These are phyloP conservation scores for Melampsora occidentalis DNA, from an alignment of 1,284 basidiomycete genomes.

Conservation along the genomic window DNA sequence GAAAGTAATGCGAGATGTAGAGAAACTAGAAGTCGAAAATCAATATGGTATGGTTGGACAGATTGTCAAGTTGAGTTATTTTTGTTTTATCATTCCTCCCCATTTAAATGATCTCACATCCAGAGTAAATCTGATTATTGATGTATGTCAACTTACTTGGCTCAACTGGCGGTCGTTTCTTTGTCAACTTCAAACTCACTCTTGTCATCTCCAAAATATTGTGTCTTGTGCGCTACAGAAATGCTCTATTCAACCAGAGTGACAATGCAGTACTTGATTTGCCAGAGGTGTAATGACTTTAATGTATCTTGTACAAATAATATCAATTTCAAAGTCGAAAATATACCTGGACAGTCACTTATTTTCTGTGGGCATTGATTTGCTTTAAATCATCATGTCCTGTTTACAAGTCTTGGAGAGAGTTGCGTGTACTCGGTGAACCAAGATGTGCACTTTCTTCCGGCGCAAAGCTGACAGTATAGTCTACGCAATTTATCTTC, in stretches of 20 bases:
- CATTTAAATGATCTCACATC: background rate
- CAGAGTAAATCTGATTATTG: background rate
- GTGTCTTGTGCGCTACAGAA: background rate
- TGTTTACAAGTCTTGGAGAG: too few relatives aligned
- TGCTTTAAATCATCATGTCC: too few relatives aligned
- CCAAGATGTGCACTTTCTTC: too few relatives aligned
- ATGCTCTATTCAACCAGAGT: slow-evolving; percentile 7
- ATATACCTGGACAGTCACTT: background rate
- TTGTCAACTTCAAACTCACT: background rate
- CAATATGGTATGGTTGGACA: slow-evolving; percentile 38
- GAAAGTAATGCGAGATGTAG: slow-evolving; percentile 35
- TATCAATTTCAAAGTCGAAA: background rate
- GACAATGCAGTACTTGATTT: background rate
- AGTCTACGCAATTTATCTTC: too few relatives aligned
- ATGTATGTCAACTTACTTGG: background rate
- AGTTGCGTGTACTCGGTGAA: too few relatives aligned
- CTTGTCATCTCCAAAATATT: background rate
- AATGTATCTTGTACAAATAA: slow-evolving; percentile 1
- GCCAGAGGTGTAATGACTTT: background rate
- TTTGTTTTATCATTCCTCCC: background rate
- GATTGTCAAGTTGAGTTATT: slow-evolving; percentile 39
- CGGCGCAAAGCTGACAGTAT: too few relatives aligned
- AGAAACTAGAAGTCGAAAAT: slow-evolving; percentile 39
- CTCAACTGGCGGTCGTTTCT: background rate
- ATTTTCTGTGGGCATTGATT: too few relatives aligned